Base-by-base conservation (phyloP, 805 yeast genomes). In the Wickerhamomyces bisporus region DNA sequence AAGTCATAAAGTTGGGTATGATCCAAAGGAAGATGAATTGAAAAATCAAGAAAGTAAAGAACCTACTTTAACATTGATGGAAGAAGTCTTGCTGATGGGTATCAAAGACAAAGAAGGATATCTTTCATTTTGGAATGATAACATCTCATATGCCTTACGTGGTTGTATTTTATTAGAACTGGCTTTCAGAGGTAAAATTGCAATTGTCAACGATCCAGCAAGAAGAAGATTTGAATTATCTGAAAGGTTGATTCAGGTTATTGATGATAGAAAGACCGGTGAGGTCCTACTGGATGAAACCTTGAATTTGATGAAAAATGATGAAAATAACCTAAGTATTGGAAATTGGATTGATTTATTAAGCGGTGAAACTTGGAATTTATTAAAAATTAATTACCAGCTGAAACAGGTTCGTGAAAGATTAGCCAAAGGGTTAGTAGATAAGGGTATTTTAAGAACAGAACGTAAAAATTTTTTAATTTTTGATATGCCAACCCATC, bases 401-500 rank as follows among this genome's bases (percentile, higher is more conserved):
- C 75, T 93, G 60, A 93, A 93, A 58, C 98, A 93, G 66, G 98
- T 93, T 5, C 79, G 98, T 57, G 98, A 93, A 64, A 75, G 98
- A 51, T 71, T 93, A 47, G 95, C 96, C 39, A 93, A 93, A 64
- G 98, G 98, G 1, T 71, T 93, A 37, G 98, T 94, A 27, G 98
- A 93, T 62, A 93, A 93, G 65, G 98, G 98, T 17, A 81, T 93
- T 32, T 73, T 94, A 55, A 81, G 96, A 66, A 93, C 98, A 7
- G 98, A 93, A 63, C 79, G 95, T 61, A 87, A 89, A 60, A 93
- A 87, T 65, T 93, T 93, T 59, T 78, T 93, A 54, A 68, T 93
- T 38, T 93, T 93, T 53, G 98, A 93, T 62, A 93, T 93, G 97
- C 96, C 98, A 23, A 93, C 98, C 8, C 98, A 94, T 62, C 98